phyloP scores from a whole-genome alignment of 805 yeast genomes.

The Ogataea corticis region DNA sequence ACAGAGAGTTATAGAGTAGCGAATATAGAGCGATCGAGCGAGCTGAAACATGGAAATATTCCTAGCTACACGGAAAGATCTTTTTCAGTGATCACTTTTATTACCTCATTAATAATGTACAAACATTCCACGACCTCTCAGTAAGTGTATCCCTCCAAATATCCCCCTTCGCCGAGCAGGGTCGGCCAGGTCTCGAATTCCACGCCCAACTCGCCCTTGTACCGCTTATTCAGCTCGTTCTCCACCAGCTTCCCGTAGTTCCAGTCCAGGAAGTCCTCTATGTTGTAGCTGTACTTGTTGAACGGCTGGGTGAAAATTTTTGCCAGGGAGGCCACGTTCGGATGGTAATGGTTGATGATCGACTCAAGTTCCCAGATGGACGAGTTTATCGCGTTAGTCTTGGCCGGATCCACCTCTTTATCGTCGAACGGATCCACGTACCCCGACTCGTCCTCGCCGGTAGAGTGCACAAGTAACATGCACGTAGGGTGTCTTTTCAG shows the following conservation, averaged over 20 bases:
- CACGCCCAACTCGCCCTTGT: conserved; percentile 73
- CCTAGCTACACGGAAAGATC: too few relatives aligned
- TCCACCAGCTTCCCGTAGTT: conserved; percentile 66
- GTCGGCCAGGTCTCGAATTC: conserved; percentile 63
- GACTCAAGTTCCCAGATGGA: conserved; percentile 93
- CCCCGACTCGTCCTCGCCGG: conserved; percentile 37
- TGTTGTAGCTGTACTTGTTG: conserved; percentile 77
- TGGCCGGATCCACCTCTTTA: conserved; percentile 69
- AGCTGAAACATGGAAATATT: too few relatives aligned
- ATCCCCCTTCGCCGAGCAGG: conserved; percentile 37
- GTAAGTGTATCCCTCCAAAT: conserved; percentile 21
- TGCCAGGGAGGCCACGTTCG: conserved; percentile 91
- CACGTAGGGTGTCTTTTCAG: conserved; percentile 92
- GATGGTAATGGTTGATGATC: conserved; percentile 80
- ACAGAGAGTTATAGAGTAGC: neutral
- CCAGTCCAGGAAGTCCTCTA: conserved; percentile 96
- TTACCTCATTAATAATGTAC: too few relatives aligned
- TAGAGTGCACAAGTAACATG: conserved; percentile 79
- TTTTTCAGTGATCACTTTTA: too few relatives aligned
- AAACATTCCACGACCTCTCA: conserved; percentile 1
- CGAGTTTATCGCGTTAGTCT: conserved; percentile 76
- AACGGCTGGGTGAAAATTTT: conserved; percentile 88
- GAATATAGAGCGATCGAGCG: neutral
- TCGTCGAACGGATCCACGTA: conserved; percentile 64
- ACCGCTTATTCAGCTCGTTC: conserved; percentile 61